Conservation (phyloP, 495 filamentous ascomycete genomes). For the Emericellopsis terricola region DNA sequence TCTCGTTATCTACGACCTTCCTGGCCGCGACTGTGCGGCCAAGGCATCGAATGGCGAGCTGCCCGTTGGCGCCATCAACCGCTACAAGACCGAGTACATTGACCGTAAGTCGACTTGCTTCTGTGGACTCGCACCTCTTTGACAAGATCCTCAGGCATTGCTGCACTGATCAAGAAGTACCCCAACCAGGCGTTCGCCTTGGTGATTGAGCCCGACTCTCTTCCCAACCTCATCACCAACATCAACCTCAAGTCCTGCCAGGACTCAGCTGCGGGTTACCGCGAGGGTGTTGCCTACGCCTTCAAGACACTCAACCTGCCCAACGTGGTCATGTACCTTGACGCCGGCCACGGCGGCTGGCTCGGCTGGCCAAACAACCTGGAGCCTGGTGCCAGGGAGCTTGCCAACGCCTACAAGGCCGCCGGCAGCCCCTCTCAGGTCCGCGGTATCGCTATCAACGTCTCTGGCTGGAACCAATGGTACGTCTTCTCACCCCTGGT, state of each 20-base stretch:
- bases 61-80: conserved; percentile 38
- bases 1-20: conserved; percentile 61
- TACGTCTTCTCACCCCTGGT: conserved; percentile 11
- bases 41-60: conserved; percentile 64
- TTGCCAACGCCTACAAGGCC: conserved; percentile 44
- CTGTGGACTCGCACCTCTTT: too few species aligned
- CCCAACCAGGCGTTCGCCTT: conserved; percentile 35
- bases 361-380: conserved; percentile 71
- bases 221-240: conserved; percentile 72
- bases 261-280: conserved; percentile 42
- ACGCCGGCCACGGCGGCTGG: conserved; percentile 71
- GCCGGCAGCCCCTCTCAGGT: conserved; percentile 46
- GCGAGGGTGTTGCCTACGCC: conserved; percentile 54
- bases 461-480: conserved; percentile 62
- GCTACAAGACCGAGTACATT: conserved; percentile 55
- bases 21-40: conserved; percentile 62
- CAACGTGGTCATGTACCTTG: conserved; percentile 72
- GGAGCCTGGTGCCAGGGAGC: conserved; percentile 48
- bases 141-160: conserved; percentile 30
- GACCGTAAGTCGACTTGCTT: conserved; percentile 30
- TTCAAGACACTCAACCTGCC: conserved; percentile 50
- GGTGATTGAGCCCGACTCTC: conserved; percentile 57
- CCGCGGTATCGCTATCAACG: conserved; percentile 61
- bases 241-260: conserved; percentile 41
- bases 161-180: conserved; percentile 31